These are phyloP conservation scores for Neonectria faginata DNA, from an alignment of 2,329 filamentous ascomycete species.

Conservation along the genomic window DNA sequence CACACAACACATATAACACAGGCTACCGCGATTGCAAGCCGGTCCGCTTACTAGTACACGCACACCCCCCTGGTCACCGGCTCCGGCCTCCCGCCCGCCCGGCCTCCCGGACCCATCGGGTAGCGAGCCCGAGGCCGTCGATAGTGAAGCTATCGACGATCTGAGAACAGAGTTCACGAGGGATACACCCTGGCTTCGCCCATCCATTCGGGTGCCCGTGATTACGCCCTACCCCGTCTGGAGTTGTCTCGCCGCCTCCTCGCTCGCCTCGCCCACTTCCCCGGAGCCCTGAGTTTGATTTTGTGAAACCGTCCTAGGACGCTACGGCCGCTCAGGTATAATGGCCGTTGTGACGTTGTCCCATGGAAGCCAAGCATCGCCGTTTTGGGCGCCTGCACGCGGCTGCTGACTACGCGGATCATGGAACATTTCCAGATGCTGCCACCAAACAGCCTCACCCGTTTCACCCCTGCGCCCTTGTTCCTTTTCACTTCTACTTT, in stretches of 20 bases:
- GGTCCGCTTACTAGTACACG: constrained; percentile 15
- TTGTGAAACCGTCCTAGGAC: constrained; percentile 15
- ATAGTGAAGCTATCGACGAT: background rate
- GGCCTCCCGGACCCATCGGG: constrained; percentile 39
- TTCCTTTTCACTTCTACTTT: background rate
- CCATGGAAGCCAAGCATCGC: no score
- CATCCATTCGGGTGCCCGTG: constrained; percentile 7
- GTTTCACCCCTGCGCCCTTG: background rate
- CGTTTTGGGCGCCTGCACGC: no score
- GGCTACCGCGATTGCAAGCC: constrained; percentile 16
- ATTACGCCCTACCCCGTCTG: constrained; percentile 21
- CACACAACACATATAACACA: constrained; percentile 15
- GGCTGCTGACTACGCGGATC: constrained; percentile 2
- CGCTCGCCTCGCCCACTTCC: constrained; percentile 17
- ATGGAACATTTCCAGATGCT: constrained; percentile 43
- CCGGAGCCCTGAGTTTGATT: constrained; percentile 6
- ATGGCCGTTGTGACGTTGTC: no score
- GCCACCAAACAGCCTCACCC: constrained; percentile 29
- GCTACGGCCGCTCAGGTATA: background rate
- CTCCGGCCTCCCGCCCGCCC: constrained; percentile 35
- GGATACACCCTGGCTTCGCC: constrained; percentile 14
- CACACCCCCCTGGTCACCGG: constrained; percentile 32
- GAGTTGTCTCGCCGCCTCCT: constrained; percentile 8
- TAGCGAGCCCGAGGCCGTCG: constrained; percentile 33
- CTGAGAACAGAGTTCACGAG: constrained; percentile 12